Evolutionary conservation across 108 stramenopile genomes (phyloP).

Genomic region (Cyclotella atomus): DNA sequence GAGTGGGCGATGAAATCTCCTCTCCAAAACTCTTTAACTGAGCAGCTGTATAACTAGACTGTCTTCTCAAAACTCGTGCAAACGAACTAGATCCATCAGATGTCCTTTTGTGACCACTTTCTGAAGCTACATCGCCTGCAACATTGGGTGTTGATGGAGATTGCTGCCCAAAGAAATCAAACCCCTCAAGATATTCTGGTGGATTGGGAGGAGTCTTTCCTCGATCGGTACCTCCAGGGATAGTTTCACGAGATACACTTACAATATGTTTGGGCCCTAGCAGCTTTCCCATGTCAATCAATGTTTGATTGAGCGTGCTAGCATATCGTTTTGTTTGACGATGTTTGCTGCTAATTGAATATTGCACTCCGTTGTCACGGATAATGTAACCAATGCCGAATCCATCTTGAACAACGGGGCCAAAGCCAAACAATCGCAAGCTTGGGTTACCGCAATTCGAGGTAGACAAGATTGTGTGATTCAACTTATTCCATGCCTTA

Average conservation of each 20-base stretch:
- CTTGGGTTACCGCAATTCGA: slow-evolving; percentile 91
- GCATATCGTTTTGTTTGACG: slow-evolving; percentile 83
- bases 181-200: slow-evolving; percentile 34
- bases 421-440: slow-evolving; percentile 85
- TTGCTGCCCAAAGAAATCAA: slow-evolving; percentile 17
- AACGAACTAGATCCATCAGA: slow-evolving; percentile 7
- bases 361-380: slow-evolving; percentile 75
- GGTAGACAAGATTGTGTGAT: slow-evolving; percentile 85
- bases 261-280: slow-evolving; percentile 34
- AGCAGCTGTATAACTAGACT: slow-evolving; percentile 22
- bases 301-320: slow-evolving; percentile 56
- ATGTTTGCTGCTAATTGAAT: slow-evolving; percentile 78
- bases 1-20: not conserved
- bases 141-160: not conserved
- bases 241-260: slow-evolving; percentile 17
- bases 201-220: not conserved
- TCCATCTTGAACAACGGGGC: slow-evolving; percentile 66
- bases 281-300: slow-evolving; percentile 51
- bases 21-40: slow-evolving; percentile 29
- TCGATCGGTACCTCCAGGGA: not conserved
- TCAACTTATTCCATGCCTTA: slow-evolving; percentile 66
- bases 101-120: not conserved
- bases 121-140: not conserved
- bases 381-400: slow-evolving; percentile 89
- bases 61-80: slow-evolving; percentile 32